Evolutionary conservation across 208 protist genomes (phyloP).

Genomic region (Trypanosoma lewisi): DNA sequence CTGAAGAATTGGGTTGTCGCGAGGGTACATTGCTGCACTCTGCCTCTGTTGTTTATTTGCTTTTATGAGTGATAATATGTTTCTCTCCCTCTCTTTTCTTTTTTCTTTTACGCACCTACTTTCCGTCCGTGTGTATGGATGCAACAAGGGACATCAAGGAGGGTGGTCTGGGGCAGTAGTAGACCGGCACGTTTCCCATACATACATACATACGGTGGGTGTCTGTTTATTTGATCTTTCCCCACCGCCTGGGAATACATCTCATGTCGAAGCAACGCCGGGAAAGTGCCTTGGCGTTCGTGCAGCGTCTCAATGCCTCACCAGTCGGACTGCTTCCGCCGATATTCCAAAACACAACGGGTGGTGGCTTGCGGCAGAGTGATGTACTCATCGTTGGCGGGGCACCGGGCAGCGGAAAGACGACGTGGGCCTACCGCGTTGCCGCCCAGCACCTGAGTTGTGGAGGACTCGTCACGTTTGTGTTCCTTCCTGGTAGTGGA

Average conservation of each 20-base stretch:
- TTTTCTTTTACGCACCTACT: background rate
- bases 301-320: conserved; percentile 48
- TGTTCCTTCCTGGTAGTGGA: conserved; percentile 37
- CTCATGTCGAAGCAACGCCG: conserved; percentile 17
- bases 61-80: background rate
- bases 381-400: conserved; percentile 35
- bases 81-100: background rate
- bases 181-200: too few species aligned
- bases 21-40: too few species aligned
- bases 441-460: conserved; percentile 43
- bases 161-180: too few species aligned
- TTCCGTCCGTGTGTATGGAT: background rate
- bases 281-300: conserved; percentile 42
- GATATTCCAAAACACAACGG: conserved; percentile 25
- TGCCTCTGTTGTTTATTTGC: background rate
- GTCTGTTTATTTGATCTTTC: background rate
- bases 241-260: background rate
- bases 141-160: too few species aligned
- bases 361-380: conserved; percentile 26
- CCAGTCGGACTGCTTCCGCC: conserved; percentile 45
- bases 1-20: too few species aligned
- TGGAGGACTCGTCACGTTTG: conserved; percentile 48
- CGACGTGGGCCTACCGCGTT: conserved; percentile 35
- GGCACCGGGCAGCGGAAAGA: conserved; percentile 17
- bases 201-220: too few species aligned